Evolutionary conservation across 805 yeast species (phyloP).

Genomic region (Candida dajiaensis): DNA sequence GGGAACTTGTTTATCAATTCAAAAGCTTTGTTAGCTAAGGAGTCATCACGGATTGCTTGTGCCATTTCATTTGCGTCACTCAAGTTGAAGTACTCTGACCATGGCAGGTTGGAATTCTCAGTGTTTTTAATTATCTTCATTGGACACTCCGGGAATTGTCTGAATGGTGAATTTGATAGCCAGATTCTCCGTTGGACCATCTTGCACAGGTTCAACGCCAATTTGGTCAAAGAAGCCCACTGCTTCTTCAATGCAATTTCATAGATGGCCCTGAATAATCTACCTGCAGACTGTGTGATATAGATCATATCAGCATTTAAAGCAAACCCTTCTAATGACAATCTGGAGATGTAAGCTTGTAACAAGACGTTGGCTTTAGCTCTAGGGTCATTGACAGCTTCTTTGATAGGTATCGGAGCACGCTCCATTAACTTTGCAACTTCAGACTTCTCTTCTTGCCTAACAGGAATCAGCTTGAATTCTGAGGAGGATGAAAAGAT

Average conservation of each 20-base stretch:
- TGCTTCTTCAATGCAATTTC: conserved; percentile 66
- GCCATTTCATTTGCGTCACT: conserved; percentile 70
- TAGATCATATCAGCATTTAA: conserved; percentile 89
- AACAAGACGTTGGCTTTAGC: conserved; percentile 76
- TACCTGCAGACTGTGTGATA: conserved; percentile 87
- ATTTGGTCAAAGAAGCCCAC: conserved; percentile 63
- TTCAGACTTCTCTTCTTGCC: conserved; percentile 82
- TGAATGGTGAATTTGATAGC: conserved; percentile 77
- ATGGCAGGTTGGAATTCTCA: conserved; percentile 79
- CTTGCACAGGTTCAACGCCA: conserved; percentile 60
- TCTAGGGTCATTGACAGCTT: conserved; percentile 57
- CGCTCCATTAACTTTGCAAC: conserved; percentile 58
- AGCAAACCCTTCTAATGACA: conserved; percentile 81
- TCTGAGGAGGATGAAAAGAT: conserved; percentile 81
- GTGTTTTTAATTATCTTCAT: conserved; percentile 61
- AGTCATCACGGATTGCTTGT: conserved; percentile 69
- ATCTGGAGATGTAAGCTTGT: conserved; percentile 80
- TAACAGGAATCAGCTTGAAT: conserved; percentile 73
- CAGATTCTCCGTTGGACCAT: conserved; percentile 80
- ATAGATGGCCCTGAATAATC: conserved; percentile 78
- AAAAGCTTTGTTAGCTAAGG: conserved; percentile 52
- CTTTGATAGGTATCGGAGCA: conserved; percentile 85
- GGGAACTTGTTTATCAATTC: conserved; percentile 73
- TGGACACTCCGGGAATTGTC: conserved; percentile 78
- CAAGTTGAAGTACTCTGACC: conserved; percentile 68